Conservation (phyloP, 2,329 filamentous ascomycete species). For the Lecanicillium sp. region DNA sequence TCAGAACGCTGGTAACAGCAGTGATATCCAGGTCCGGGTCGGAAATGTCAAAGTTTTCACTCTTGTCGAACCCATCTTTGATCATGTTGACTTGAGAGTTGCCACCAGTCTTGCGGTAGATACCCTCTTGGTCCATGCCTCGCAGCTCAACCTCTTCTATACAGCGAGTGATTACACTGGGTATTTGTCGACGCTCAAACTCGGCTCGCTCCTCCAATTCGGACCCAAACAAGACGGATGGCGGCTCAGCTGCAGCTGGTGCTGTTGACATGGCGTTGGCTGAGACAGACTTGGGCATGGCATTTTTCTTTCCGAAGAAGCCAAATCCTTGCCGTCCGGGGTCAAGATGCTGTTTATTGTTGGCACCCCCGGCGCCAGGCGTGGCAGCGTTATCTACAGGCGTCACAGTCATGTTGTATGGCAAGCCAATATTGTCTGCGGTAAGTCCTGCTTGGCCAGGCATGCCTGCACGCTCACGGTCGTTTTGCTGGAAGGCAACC, state of each 20-base stretch:
- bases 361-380: constrained; percentile 8
- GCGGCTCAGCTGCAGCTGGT: constrained; percentile 41
- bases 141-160: constrained; percentile 94
- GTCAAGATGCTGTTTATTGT: constrained; percentile 21
- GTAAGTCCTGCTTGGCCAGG: constrained; percentile 45
- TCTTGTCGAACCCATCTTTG: constrained; percentile 84
- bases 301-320: constrained; percentile 57
- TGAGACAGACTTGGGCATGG: constrained; percentile 45
- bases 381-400: constrained; percentile 35
- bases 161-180: constrained; percentile 83
- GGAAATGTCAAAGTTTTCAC: constrained; percentile 82
- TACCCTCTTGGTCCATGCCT: constrained; percentile 95
- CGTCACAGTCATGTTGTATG: constrained; percentile 61
- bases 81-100: constrained; percentile 85
- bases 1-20: constrained; percentile 87
- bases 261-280: constrained; percentile 28
- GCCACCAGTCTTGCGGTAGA: constrained; percentile 95
- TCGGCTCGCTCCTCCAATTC: constrained; percentile 82
- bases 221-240: constrained; percentile 71
- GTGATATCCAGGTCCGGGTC: constrained; percentile 93
- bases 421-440: constrained; percentile 59
- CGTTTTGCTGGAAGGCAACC: constrained; percentile 57
- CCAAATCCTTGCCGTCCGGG: constrained; percentile 54
- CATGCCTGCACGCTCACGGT: constrained; percentile 43
- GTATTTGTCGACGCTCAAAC: constrained; percentile 81